These are phyloP conservation scores for Trametes versicolor DNA, from an alignment of 1,284 basidiomycete species.

Conservation along the genomic window DNA sequence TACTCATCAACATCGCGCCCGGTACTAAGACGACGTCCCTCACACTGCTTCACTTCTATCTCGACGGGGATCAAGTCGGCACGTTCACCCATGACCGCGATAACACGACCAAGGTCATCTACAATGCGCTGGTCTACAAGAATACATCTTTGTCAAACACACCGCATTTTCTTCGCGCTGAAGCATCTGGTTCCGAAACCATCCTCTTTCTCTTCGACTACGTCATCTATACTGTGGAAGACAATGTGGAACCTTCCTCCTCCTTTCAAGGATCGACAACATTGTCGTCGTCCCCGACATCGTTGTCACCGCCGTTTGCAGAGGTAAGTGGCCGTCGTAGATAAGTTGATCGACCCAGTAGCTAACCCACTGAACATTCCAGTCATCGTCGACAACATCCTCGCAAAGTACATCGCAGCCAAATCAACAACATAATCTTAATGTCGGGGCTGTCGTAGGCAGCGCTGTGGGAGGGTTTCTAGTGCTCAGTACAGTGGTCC, in stretches of 20 bases:
- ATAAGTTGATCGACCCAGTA: no score
- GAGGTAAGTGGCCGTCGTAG: no score
- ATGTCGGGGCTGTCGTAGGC: background rate
- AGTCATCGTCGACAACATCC: background rate
- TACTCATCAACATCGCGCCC: constrained; percentile 10
- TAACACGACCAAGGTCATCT: constrained; percentile 1
- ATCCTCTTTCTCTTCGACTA: constrained; percentile 23
- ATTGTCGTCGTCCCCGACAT: background rate
- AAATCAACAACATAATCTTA: background rate
- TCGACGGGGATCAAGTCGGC: constrained; percentile 15
- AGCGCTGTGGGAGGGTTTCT: background rate
- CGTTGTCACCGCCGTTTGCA: background rate
- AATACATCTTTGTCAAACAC: constrained; percentile 10
- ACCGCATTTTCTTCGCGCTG: constrained; percentile 16
- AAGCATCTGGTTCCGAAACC: background rate
- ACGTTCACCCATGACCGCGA: constrained; percentile 6
- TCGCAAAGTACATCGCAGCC: background rate
- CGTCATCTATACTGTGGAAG: constrained; percentile 16
- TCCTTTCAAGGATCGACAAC: background rate
- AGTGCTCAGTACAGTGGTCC: background rate
- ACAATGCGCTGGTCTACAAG: constrained; percentile 21
- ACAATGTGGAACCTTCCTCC: background rate
- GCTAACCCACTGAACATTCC: no score
- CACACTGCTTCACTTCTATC: constrained; percentile 17
- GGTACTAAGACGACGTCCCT: constrained; percentile 4